Percentiles rank a stretch among this genome's conserved stretches.
These are phyloP conservation scores for Gonapodya sp. DNA, from an alignment of 192 early-diverging fungal genomes.

Conservation along the genomic window DNA sequence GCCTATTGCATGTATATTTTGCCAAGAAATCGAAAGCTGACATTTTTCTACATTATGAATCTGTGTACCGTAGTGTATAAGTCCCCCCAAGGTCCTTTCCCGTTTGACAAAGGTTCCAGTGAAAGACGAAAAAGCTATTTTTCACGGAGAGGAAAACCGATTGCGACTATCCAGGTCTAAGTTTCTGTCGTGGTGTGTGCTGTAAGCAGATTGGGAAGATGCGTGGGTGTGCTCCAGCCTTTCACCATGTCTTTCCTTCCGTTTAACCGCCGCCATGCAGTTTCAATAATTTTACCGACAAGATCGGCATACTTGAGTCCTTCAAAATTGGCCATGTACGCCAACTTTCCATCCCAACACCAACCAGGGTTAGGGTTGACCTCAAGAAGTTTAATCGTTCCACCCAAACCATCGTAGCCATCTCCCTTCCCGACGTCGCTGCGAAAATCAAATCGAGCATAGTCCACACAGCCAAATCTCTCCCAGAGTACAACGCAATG, in stretches of 20 bases:
- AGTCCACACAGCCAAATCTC: slow-evolving; percentile 41
- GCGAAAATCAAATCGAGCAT: slow-evolving; percentile 44
- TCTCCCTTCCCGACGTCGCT: slow-evolving; percentile 1
- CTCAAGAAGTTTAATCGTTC: slow-evolving; percentile 36
- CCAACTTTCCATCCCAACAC: slow-evolving; percentile 52
- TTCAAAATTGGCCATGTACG: slow-evolving; percentile 42
- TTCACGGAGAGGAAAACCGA: too few species aligned
- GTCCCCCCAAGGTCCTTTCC: too few species aligned
- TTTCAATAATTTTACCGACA: slow-evolving; percentile 33
- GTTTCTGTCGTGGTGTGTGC: too few species aligned
- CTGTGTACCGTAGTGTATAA: background rate
- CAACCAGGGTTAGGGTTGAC: slow-evolving; percentile 51
- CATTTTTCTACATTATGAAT: background rate
- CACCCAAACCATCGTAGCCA: background rate
- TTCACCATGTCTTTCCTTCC: background rate
- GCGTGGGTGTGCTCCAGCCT: too few species aligned
- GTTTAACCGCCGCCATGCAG: slow-evolving; percentile 16
- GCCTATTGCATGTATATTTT: background rate
- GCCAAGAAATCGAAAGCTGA: too few species aligned
- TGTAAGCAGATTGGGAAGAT: too few species aligned
- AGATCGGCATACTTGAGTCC: slow-evolving; percentile 31
- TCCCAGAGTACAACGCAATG: slow-evolving; percentile 35
- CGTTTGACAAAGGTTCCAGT: too few species aligned
- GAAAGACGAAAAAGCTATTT: too few species aligned
- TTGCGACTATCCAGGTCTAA: too few species aligned